These are phyloP conservation scores for Trametes cubensis DNA, from an alignment of 768 basidiomycete species.

Conservation along the genomic window DNA sequence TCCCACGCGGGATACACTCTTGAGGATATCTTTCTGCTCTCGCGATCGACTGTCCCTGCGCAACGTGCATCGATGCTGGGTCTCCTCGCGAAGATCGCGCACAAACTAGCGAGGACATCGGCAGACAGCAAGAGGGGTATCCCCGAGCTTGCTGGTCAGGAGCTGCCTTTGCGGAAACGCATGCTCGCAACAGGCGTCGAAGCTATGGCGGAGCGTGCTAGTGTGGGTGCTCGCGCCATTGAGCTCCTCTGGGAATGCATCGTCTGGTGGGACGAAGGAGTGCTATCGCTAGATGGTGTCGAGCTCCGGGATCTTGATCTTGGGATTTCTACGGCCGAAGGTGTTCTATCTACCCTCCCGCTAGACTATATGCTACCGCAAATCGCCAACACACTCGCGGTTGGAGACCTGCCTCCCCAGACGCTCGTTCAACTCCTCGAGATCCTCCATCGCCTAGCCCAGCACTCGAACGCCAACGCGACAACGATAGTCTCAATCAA, in stretches of 20 bases:
- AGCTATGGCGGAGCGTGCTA: conserved; percentile 65
- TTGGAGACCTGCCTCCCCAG: conserved; percentile 48
- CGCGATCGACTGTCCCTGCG: conserved; percentile 78
- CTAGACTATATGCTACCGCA: conserved; percentile 55
- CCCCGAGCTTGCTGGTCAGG: conserved; percentile 39
- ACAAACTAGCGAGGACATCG: conserved; percentile 34
- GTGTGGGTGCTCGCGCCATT: conserved; percentile 65
- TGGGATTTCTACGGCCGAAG: conserved; percentile 32
- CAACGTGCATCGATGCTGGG: conserved; percentile 84
- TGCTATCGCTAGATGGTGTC: conserved; percentile 42
- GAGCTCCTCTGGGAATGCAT: conserved; percentile 76
- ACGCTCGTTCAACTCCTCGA: conserved; percentile 59
- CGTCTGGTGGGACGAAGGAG: conserved; percentile 60
- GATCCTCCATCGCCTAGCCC: conserved; percentile 62
- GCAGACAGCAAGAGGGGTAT: conserved; percentile 38
- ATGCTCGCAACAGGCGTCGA: conserved; percentile 69
- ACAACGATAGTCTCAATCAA: conserved; percentile 52
- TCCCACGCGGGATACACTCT: conserved; percentile 87
- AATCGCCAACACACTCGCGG: conserved; percentile 42
- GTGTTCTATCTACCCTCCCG: conserved; percentile 39
- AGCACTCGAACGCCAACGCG: conserved; percentile 57
- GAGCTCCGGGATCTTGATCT: conserved; percentile 43
- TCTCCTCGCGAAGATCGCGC: conserved; percentile 63
- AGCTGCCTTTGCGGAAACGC: conserved; percentile 53
- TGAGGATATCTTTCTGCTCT: conserved; percentile 79